Percentiles rank a stretch among this genome's conserved stretches.
Conservation (phyloP, 306 rosid genomes). For the Oemleria cerasiformis region DNA sequence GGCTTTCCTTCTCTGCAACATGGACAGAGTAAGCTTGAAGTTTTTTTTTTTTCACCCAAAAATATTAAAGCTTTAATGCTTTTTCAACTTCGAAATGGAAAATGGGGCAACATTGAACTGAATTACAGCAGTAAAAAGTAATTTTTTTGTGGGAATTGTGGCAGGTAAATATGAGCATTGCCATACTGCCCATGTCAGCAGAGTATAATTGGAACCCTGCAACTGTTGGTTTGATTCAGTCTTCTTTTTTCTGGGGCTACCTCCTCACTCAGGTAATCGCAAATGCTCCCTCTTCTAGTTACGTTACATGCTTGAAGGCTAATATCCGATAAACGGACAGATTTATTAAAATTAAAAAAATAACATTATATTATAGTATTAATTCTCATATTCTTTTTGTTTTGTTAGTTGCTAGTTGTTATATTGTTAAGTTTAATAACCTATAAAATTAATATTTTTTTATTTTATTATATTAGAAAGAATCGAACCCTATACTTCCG, state of each 20-base stretch:
- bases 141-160: slow-evolving; percentile 1
- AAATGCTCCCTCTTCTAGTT: not conserved
- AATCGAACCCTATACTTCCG: not conserved
- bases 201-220: slow-evolving; percentile 83
- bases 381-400: not conserved
- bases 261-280: slow-evolving; percentile 82
- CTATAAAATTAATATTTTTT: not conserved
- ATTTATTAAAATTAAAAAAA: too few relatives aligned
- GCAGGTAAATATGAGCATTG: slow-evolving; percentile 99
- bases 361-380: too few relatives aligned
- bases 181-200: slow-evolving; percentile 99
- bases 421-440: not conserved
- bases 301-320: not conserved
- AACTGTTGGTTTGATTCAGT: slow-evolving; percentile 90
- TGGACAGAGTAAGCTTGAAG: slow-evolving; percentile 73
- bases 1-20: slow-evolving; percentile 90
- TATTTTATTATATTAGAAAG: not conserved
- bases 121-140: not conserved
- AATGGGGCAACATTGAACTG: not conserved
- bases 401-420: too few relatives aligned
- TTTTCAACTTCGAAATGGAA: not conserved
- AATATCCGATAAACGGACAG: too few relatives aligned
- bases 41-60: not conserved
- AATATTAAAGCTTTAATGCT: not conserved
- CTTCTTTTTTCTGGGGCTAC: slow-evolving; percentile 99